Evolutionary conservation across 129 eudicot species (phyloP).

Genomic region (Centella asiatica): DNA sequence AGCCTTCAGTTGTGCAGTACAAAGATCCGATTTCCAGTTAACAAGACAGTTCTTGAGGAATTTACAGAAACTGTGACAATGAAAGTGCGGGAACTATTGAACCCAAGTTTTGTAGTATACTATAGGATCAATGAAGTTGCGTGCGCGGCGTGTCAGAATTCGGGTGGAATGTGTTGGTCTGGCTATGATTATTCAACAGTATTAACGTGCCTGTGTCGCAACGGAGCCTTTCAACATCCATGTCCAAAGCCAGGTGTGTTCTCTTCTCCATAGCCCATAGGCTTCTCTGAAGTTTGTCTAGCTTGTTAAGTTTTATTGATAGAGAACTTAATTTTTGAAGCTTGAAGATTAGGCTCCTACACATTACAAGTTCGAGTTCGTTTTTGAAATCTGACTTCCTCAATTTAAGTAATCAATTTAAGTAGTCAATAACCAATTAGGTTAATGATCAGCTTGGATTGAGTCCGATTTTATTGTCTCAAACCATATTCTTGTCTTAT

Average conservation of each 20-base stretch:
- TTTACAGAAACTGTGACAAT: slow-evolving; percentile 5
- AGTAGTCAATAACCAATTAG: too few species aligned
- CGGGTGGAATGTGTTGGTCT: slow-evolving; percentile 27
- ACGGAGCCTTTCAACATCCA: background rate
- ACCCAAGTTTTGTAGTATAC: slow-evolving; percentile 14
- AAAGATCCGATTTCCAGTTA: slow-evolving; percentile 13
- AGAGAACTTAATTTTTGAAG: too few species aligned
- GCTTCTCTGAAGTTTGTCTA: too few species aligned
- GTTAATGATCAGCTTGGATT: too few species aligned
- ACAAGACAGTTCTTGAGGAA: slow-evolving; percentile 5
- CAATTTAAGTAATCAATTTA: too few species aligned
- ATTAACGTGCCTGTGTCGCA: slow-evolving; percentile 15
- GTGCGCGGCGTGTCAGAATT: slow-evolving; percentile 12
- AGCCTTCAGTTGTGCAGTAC: background rate
- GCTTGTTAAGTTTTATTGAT: too few species aligned
- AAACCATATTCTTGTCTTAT: too few species aligned
- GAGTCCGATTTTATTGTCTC: too few species aligned
- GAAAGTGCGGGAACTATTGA: slow-evolving; percentile 3
- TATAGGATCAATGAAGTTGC: slow-evolving; percentile 13
- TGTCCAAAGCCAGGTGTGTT: slow-evolving; percentile 18
- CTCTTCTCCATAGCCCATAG: background rate
- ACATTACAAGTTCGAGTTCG: too few species aligned
- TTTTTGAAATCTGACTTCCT: too few species aligned
- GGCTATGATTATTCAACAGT: background rate
- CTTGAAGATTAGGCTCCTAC: too few species aligned